These are phyloP conservation scores for Vigna trinervia DNA, from an alignment of 306 rosid species.

Conservation along the genomic window DNA sequence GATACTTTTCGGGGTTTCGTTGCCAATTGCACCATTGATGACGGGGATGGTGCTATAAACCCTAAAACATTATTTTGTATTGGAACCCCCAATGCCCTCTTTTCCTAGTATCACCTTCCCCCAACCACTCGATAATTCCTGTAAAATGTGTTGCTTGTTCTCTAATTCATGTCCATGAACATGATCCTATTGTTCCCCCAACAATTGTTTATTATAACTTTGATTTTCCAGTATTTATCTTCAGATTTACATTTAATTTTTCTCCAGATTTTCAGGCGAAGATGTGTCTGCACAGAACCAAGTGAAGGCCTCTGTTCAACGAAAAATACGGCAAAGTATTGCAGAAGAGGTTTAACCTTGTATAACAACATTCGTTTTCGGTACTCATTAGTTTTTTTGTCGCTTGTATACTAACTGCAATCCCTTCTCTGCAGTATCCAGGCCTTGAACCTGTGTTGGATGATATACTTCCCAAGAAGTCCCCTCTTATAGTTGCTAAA, in stretches of 20 bases:
- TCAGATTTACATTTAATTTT: constrained; percentile 21
- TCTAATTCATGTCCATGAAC: background rate
- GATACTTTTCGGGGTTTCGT: background rate
- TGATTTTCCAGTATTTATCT: constrained; percentile 25
- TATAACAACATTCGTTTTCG: background rate
- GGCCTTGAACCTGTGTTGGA: constrained; percentile 95
- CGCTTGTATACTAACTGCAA: constrained; percentile 12
- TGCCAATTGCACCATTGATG: constrained; percentile 27
- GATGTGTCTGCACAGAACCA: constrained; percentile 98
- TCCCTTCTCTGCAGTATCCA: constrained; percentile 70
- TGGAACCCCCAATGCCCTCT: background rate
- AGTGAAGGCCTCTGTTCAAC: constrained; percentile 96
- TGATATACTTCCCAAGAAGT: constrained; percentile 95
- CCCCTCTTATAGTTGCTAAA: constrained; percentile 90
- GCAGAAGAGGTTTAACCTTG: constrained; percentile 81
- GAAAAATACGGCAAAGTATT: constrained; percentile 92
- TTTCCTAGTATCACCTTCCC: background rate
- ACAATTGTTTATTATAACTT: constrained; percentile 1
- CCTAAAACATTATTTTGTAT: constrained; percentile 31
- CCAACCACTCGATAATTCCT: background rate
- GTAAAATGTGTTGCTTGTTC: constrained; percentile 1
- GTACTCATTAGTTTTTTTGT: background rate
- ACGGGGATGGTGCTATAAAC: constrained; percentile 8
- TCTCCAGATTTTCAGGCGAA: constrained; percentile 79
- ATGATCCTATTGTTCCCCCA: constrained; percentile 3